Conservation (phyloP, 2,329 filamentous ascomycete genomes). For the Teratosphaeria nubilosa region DNA sequence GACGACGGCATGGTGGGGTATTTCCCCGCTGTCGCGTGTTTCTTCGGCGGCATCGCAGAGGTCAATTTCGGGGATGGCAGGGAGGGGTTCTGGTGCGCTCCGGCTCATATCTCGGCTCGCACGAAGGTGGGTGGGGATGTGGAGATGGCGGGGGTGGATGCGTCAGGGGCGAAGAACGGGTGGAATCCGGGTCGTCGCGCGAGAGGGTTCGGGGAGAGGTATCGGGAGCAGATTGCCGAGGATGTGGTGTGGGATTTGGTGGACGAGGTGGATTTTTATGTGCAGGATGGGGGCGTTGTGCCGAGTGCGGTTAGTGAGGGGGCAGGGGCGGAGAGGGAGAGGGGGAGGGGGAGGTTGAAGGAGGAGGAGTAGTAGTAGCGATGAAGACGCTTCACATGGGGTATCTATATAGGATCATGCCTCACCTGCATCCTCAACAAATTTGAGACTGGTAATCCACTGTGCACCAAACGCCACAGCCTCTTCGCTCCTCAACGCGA, state of each 20-base stretch:
- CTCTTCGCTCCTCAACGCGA: slow-evolving; percentile 72
- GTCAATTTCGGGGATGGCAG: slow-evolving; percentile 90
- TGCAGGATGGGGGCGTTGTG: slow-evolving; percentile 48
- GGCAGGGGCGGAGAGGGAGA: background rate
- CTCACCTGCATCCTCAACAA: slow-evolving; percentile 8
- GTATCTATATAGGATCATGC: background rate
- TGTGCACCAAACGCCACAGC: slow-evolving; percentile 80
- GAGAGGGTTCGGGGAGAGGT: slow-evolving; percentile 64
- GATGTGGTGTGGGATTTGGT: slow-evolving; percentile 88
- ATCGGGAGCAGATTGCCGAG: slow-evolving; percentile 87
- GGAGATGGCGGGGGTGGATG: slow-evolving; percentile 19
- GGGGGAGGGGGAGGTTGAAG: slow-evolving; percentile 1
- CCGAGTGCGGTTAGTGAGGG: background rate
- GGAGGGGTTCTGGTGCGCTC: slow-evolving; percentile 81
- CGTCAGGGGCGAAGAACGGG: slow-evolving; percentile 12
- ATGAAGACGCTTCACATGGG: background rate
- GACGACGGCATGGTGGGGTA: slow-evolving; percentile 95
- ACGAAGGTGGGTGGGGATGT: slow-evolving; percentile 15
- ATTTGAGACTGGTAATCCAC: slow-evolving; percentile 57
- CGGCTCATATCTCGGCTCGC: slow-evolving; percentile 39
- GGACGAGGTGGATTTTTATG: slow-evolving; percentile 87
- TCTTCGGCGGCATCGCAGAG: slow-evolving; percentile 81
- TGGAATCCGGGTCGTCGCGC: slow-evolving; percentile 29
- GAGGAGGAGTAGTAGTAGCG: slow-evolving; percentile 1
- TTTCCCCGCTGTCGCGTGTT: slow-evolving; percentile 86